A percentile compares a stretch with the other conserved stretches of the same genome.
Evolutionary conservation across 371 early-diverging fungal genomes (phyloP).

Genomic region (Mucor piriformis): DNA sequence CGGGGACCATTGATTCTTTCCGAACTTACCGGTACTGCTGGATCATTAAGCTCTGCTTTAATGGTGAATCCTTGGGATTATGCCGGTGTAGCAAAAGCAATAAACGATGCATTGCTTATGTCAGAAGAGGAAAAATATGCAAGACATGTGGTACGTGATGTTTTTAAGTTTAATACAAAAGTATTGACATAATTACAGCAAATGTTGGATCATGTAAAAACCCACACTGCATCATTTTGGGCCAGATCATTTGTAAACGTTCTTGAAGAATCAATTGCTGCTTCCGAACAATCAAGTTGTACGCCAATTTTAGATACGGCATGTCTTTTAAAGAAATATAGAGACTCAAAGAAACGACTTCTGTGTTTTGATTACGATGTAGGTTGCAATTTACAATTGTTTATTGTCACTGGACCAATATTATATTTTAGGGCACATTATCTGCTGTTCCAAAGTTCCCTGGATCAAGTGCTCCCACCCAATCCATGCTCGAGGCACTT

Average conservation of each 20-base stretch:
- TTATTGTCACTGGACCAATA: neutral
- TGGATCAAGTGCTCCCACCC: slow-evolving; percentile 66
- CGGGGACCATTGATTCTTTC: slow-evolving; percentile 92
- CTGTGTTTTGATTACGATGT: slow-evolving; percentile 91
- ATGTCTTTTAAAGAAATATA: slow-evolving; percentile 50
- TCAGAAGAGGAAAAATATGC: slow-evolving; percentile 74
- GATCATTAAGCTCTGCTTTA: slow-evolving; percentile 86
- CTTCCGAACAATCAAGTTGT: slow-evolving; percentile 56
- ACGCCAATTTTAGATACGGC: slow-evolving; percentile 69
- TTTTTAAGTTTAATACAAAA: neutral
- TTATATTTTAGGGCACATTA: slow-evolving; percentile 75
- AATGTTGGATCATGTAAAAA: slow-evolving; percentile 86
- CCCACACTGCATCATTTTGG: slow-evolving; percentile 95
- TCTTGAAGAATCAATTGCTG: slow-evolving; percentile 42
- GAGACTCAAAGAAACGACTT: slow-evolving; percentile 62
- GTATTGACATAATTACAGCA: slow-evolving; percentile 48
- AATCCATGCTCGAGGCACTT: slow-evolving; percentile 70
- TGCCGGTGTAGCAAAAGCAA: slow-evolving; percentile 87
- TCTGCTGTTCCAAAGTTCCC: slow-evolving; percentile 74
- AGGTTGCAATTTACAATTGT: slow-evolving; percentile 4
- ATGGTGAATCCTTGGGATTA: slow-evolving; percentile 99
- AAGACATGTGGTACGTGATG: slow-evolving; percentile 68
- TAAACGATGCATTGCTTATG: slow-evolving; percentile 90
- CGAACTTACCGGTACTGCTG: slow-evolving; percentile 98
- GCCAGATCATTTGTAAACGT: slow-evolving; percentile 81